Conservation (phyloP, 805 yeast genomes). For the Ogataea naganishii region DNA sequence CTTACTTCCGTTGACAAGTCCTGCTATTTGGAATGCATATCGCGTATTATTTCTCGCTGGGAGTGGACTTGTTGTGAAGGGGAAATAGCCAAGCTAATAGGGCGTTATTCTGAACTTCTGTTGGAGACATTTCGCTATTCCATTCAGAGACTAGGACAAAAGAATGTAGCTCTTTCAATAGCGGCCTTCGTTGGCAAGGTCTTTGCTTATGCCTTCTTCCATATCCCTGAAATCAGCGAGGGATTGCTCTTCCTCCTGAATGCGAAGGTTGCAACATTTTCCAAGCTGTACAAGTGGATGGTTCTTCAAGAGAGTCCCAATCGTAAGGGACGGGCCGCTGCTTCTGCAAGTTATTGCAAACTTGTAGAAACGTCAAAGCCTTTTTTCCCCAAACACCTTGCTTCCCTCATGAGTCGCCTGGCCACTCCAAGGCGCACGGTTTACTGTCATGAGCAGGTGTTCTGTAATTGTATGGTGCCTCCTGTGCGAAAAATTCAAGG, state of each 20-base stretch:
- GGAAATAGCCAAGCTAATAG: slow-evolving; percentile 10
- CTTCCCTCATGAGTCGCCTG: slow-evolving; percentile 13
- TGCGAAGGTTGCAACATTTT: slow-evolving; percentile 39
- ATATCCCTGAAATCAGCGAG: slow-evolving; percentile 45
- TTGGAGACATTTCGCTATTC: slow-evolving; percentile 46
- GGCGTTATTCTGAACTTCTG: slow-evolving; percentile 20
- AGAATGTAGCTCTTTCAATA: slow-evolving; percentile 44
- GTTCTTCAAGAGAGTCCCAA: slow-evolving; percentile 10
- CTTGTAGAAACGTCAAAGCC: slow-evolving; percentile 1
- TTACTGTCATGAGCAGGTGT: slow-evolving; percentile 19
- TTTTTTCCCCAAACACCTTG: slow-evolving; percentile 17
- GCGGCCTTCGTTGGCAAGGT: slow-evolving; percentile 65
- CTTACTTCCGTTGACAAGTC: slow-evolving; percentile 38
- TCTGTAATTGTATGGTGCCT: slow-evolving; percentile 28
- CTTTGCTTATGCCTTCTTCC: slow-evolving; percentile 54
- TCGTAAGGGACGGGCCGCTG: slow-evolving; percentile 2
- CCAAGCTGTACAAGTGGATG: slow-evolving; percentile 15
- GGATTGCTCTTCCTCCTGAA: slow-evolving; percentile 50
- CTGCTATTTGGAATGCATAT: slow-evolving; percentile 46
- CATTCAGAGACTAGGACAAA: slow-evolving; percentile 37
- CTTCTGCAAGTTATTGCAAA: slow-evolving; percentile 2
- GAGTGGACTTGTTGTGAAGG: slow-evolving; percentile 31
- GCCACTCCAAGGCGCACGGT: slow-evolving; percentile 14
- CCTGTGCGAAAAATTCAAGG: slow-evolving; percentile 31
- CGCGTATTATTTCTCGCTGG: slow-evolving; percentile 35